Percentiles rank a stretch among this genome's conserved stretches.
Conservation (phyloP, 805 yeast species). For the Diddensiella transvaalensis region DNA sequence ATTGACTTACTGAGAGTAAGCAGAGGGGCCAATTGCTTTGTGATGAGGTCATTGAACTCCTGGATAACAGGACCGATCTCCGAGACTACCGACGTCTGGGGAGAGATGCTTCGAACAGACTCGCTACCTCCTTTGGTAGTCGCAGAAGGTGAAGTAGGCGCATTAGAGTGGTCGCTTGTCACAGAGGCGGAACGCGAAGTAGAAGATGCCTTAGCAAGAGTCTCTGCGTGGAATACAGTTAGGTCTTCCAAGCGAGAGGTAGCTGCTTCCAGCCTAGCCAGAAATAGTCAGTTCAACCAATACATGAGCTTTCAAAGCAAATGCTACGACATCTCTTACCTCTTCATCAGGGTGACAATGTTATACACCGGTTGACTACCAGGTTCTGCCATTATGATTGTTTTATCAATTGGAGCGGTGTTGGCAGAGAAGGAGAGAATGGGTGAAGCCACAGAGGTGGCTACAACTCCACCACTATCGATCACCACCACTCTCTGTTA, state of each 20-base stretch:
- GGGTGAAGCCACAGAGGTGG: no score
- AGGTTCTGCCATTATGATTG: conserved; percentile 9
- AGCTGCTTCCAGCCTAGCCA: conserved; percentile 78
- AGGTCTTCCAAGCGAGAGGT: conserved; percentile 90
- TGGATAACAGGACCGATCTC: conserved; percentile 28
- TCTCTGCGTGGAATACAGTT: conserved; percentile 69
- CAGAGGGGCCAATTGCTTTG: conserved; percentile 56
- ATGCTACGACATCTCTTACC: conserved; percentile 36
- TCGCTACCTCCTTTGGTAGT: conserved; percentile 16
- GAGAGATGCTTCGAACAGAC: conserved; percentile 15
- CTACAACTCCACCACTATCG: neutral
- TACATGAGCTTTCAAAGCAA: neutral
- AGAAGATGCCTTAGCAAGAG: conserved; percentile 30
- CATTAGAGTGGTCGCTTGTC: conserved; percentile 9
- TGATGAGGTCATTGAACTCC: conserved; percentile 55
- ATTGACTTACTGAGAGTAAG: conserved; percentile 49
- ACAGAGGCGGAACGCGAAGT: conserved; percentile 13
- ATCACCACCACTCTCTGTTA: no score
- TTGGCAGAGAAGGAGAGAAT: no score
- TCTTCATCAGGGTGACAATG: conserved; percentile 70
- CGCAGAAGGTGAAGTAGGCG: conserved; percentile 10
- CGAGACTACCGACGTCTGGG: neutral
- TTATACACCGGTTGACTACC: conserved; percentile 77
- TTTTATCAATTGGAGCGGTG: no score
- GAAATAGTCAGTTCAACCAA: neutral